phyloP scores from a whole-genome alignment of 345 rosid species.

The Acer saccharum region DNA sequence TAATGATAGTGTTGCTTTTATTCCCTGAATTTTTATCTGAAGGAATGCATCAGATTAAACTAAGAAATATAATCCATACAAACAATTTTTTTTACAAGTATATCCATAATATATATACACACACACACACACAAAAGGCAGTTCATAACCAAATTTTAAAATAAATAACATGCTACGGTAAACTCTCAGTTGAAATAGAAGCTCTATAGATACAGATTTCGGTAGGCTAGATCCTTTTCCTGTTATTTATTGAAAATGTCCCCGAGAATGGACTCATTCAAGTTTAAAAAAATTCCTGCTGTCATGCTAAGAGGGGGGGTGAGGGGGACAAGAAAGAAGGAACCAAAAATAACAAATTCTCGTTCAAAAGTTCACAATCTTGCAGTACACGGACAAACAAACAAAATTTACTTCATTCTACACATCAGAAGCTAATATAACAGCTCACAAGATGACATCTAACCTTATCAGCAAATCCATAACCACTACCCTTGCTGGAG shows the following conservation, averaged over 20 bases:
- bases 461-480: slow-evolving; percentile 99
- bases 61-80: background rate
- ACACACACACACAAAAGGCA: background rate
- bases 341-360: background rate
- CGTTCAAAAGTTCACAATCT: background rate
- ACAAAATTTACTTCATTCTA: background rate
- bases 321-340: background rate
- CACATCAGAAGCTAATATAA: background rate
- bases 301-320: background rate
- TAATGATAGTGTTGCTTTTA: background rate
- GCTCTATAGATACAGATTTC: background rate
- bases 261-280: background rate
- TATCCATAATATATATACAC: background rate
- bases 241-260: slow-evolving; percentile 6
- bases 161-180: background rate
- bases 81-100: background rate
- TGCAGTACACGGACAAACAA: background rate
- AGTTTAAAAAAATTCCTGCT: background rate
- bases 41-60: background rate
- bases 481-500: slow-evolving; percentile 78
- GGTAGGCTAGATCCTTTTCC: slow-evolving; percentile 5
- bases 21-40: background rate
- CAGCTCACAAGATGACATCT: slow-evolving; percentile 23
- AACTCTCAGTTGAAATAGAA: background rate
- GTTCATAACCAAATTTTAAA: background rate